Evolutionary conservation across 306 rosid genomes (phyloP), one percentile per base, ranked within the genome.

Genomic region (Ceratonia siliqua): DNA sequence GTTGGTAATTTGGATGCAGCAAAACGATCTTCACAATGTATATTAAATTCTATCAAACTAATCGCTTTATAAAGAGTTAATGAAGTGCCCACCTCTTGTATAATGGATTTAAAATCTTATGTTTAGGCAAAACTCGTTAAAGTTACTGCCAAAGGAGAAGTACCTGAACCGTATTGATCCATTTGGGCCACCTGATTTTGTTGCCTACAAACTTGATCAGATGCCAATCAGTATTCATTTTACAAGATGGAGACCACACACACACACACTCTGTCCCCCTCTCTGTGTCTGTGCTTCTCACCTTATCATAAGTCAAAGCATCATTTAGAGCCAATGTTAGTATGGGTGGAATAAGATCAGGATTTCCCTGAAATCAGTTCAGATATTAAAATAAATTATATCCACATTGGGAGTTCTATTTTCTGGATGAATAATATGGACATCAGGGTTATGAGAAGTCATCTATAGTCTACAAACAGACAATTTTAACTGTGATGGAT

Each of bases 121-220:
- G 68, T 73, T 52, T 17, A 30, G 33, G 54, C 1, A 38, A 46
- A 8, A 42, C 18, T 25, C 73, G 42, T 61, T 61, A 69, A 48
- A 65, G 68, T 42, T 38, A 70, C 61, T 71, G 5, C 33, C 62
- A 13, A 70, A 43, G 77, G 21, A 30, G n/a, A 56, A 79, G 82
- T 85, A 91, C 97, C 98, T 91, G 85, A 94, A 83, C 75, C 97
- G 78, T 74, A 94, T 88, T 38, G 98, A 94, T 75, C 95, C 98
- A 81, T 94, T 94, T 43, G 98, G 90, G 18, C 97, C 98, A 27
- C 98, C 98, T 0, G 97, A 65, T 91, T 94, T 94, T 30, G 96
- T 90, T 72, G 96, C 98, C 98, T 94, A 83, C 85, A 89, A 78
- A 80, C 81, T 81, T 64, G 62, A 87, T 79, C 81, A 79, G 50